Percentiles rank a stretch among this genome's conserved stretches.
Conservation (phyloP, 176 grass and related monocot species). For the Stipa capillata region DNA sequence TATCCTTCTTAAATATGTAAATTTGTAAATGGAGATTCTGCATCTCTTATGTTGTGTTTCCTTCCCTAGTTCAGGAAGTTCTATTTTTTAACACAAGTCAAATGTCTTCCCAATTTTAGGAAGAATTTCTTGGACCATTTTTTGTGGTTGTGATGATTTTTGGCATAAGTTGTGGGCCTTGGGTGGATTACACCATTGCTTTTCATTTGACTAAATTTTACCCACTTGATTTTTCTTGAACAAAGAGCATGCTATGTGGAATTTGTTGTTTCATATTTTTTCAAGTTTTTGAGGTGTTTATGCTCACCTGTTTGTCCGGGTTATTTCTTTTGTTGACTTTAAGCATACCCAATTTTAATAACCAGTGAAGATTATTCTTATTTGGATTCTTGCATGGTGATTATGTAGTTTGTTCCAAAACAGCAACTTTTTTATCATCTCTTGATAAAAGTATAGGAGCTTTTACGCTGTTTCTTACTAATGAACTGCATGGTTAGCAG, state of each 20-base stretch:
- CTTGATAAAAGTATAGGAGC: not conserved
- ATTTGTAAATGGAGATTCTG: not conserved
- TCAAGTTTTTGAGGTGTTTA: not conserved
- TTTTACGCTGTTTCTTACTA: not conserved
- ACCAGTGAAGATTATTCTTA: not conserved
- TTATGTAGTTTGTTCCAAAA: not conserved
- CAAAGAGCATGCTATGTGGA: not conserved
- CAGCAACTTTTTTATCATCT: not conserved
- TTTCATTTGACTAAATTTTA: not conserved
- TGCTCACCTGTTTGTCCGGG: not conserved
- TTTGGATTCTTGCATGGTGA: not conserved
- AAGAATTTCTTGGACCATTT: not conserved
- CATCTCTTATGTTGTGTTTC: constrained; percentile 1
- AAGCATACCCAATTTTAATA: not conserved
- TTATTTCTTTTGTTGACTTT: not conserved
- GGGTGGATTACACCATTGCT: not conserved
- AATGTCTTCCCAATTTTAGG: not conserved
- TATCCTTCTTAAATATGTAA: constrained; percentile 26
- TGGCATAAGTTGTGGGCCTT: not conserved
- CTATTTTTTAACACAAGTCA: not conserved
- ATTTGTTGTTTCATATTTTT: not conserved
- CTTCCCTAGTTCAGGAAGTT: not conserved
- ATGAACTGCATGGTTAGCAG: constrained; percentile 45
- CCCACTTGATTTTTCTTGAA: not conserved
- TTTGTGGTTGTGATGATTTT: not conserved